phyloP scores from a whole-genome alignment of 805 yeast species.

The Yamadazyma endophytica region DNA sequence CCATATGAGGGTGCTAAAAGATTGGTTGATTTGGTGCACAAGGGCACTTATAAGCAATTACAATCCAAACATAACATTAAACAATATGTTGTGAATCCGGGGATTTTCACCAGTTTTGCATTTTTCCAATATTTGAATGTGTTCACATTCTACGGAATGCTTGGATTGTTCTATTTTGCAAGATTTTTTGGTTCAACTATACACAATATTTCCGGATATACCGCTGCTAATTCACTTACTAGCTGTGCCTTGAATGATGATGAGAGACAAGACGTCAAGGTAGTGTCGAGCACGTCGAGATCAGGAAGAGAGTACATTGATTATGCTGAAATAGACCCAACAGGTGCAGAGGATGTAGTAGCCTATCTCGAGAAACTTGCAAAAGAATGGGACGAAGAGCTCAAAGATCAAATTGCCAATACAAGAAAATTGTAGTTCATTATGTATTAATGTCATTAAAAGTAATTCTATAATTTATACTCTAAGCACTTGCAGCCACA shows the following conservation, averaged over 20 bases:
- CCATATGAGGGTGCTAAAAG: constrained; percentile 94
- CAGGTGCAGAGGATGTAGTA: constrained; percentile 67
- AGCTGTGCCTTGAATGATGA: constrained; percentile 42
- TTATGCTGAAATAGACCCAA: constrained; percentile 50
- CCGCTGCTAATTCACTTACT: constrained; percentile 84
- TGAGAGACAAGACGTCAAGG: constrained; percentile 50
- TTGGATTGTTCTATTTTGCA: constrained; percentile 76
- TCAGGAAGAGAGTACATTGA: constrained; percentile 65
- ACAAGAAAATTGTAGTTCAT: constrained; percentile 32
- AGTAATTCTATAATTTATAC: constrained; percentile 5
- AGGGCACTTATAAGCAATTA: constrained; percentile 58
- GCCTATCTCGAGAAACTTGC: constrained; percentile 55
- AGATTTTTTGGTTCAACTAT: constrained; percentile 79
- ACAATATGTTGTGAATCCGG: constrained; percentile 88
- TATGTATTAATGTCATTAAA: neutral
- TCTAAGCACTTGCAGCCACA: constrained; percentile 74
- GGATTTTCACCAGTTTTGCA: constrained; percentile 82
- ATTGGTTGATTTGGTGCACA: constrained; percentile 76
- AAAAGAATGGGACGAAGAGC: constrained; percentile 67
- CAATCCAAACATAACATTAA: constrained; percentile 47
- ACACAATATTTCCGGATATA: constrained; percentile 86
- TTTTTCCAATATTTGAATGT: constrained; percentile 72
- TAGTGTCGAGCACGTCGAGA: constrained; percentile 67
- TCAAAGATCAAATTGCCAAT: constrained; percentile 68
- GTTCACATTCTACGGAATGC: constrained; percentile 82